phyloP scores from a whole-genome alignment of 352 stramenopile genomes.

The Globisporangium abappressorium region DNA sequence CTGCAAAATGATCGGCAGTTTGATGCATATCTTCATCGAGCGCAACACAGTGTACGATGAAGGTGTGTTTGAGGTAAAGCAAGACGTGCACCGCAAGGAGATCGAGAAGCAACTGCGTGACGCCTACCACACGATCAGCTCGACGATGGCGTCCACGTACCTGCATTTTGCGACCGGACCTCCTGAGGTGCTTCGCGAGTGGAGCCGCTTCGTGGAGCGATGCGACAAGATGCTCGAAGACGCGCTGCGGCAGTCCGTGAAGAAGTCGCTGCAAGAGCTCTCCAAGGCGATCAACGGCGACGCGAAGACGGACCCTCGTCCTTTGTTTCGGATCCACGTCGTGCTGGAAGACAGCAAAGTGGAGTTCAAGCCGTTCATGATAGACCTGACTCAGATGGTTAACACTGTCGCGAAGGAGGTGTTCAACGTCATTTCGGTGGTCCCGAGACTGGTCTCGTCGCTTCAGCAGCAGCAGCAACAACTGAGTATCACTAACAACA shows the following conservation, averaged over 20 bases:
- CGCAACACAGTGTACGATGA: slow-evolving; percentile 93
- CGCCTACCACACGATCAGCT: slow-evolving; percentile 83
- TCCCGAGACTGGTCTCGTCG: slow-evolving; percentile 80
- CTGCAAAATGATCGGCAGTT: slow-evolving; percentile 84
- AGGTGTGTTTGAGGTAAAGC: slow-evolving; percentile 90
- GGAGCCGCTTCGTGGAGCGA: slow-evolving; percentile 87
- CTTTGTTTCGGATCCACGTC: slow-evolving; percentile 92
- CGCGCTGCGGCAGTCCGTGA: slow-evolving; percentile 89
- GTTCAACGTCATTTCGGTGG: slow-evolving; percentile 92
- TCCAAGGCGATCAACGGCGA: slow-evolving; percentile 94
- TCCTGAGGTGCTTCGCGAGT: slow-evolving; percentile 91
- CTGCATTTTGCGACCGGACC: slow-evolving; percentile 88
- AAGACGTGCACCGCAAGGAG: slow-evolving; percentile 85
- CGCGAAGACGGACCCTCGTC: slow-evolving; percentile 88
- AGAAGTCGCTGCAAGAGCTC: slow-evolving; percentile 93
- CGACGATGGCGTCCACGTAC: slow-evolving; percentile 91
- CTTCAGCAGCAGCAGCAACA: slow-evolving; percentile 25
- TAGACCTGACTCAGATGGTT: slow-evolving; percentile 93
- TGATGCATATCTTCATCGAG: slow-evolving; percentile 93
- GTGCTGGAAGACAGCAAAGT: slow-evolving; percentile 92
- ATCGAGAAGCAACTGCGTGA: slow-evolving; percentile 77
- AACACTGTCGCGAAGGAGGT: slow-evolving; percentile 95
- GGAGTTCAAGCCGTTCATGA: slow-evolving; percentile 93
- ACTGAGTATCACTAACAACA: slow-evolving; percentile 7
- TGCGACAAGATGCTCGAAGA: slow-evolving; percentile 91